These are phyloP conservation scores for Beta lomatogona DNA, from an alignment of 179 eudicot genomes.

Conservation along the genomic window DNA sequence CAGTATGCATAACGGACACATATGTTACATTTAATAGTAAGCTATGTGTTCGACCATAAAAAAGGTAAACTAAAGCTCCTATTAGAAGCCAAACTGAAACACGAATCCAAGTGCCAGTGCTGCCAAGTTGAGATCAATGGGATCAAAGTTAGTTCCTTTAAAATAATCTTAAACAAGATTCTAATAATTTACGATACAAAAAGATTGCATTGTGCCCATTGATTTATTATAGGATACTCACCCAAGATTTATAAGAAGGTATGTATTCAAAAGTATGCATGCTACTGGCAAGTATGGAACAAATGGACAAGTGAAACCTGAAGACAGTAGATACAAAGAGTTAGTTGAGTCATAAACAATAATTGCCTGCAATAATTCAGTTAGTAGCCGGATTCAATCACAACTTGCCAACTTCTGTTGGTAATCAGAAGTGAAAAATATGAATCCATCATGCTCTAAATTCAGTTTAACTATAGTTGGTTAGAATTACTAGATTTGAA, in stretches of 20 bases:
- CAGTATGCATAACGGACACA: conserved; percentile 31
- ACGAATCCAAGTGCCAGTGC: conserved; percentile 61
- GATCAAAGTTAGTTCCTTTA: background rate
- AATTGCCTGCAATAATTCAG: too few relatives aligned
- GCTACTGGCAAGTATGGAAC: conserved; percentile 67
- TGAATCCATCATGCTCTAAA: background rate
- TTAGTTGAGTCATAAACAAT: background rate
- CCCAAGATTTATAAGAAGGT: conserved; percentile 79
- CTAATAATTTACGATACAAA: background rate
- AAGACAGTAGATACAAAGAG: conserved; percentile 10
- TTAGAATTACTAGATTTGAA: background rate
- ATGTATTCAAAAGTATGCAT: conserved; percentile 63
- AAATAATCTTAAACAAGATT: background rate
- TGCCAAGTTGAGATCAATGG: conserved; percentile 29
- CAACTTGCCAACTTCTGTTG: background rate
- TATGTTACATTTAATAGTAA: conserved; percentile 35
- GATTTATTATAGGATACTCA: conserved; percentile 30
- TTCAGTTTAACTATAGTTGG: background rate
- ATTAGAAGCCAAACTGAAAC: conserved; percentile 65
- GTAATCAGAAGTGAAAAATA: background rate
- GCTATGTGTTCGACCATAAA: conserved; percentile 68
- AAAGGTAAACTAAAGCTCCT: conserved; percentile 54
- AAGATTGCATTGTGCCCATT: background rate
- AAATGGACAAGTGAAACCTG: conserved; percentile 76
- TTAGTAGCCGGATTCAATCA: background rate